phyloP scores from a whole-genome alignment of 495 filamentous ascomycete species.

The Podospora anserina region DNA sequence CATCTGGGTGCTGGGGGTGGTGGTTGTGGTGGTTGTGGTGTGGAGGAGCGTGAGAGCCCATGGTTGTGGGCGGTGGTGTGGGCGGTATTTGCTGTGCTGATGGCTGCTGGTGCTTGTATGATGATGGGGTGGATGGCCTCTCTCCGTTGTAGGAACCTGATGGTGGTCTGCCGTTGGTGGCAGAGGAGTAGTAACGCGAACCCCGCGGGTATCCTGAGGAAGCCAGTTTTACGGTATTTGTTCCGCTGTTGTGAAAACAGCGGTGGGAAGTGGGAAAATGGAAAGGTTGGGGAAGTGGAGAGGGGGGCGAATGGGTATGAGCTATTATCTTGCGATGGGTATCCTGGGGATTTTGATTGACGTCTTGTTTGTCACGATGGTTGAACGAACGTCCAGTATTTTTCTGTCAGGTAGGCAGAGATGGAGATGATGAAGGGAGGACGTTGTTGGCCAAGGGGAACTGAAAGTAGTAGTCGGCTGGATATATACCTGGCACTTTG shows the following conservation, averaged over 20 bases:
- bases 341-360: not conserved
- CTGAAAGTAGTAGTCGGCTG: not conserved
- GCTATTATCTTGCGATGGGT: not conserved
- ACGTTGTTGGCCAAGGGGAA: not conserved
- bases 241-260: not conserved
- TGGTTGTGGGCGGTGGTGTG: slow-evolving; percentile 1
- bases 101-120: not conserved
- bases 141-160: not conserved
- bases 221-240: slow-evolving; percentile 7
- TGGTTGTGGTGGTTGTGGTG: slow-evolving; percentile 5
- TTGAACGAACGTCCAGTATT: not conserved
- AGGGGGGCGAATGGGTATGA: not conserved
- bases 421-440: not conserved
- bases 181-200: not conserved
- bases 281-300: not conserved
- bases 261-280: not conserved
- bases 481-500: not conserved
- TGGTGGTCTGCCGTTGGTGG: slow-evolving; percentile 2
- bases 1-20: slow-evolving; percentile 18
- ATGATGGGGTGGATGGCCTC: slow-evolving; percentile 6
- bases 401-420: not conserved
- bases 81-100: not conserved
- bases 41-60: slow-evolving; percentile 13
- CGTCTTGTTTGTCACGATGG: not conserved
- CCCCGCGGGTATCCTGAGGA: not conserved